Evolutionary conservation across 2,329 filamentous ascomycete genomes (phyloP).

Genomic region (Bipolaris victoriae): DNA sequence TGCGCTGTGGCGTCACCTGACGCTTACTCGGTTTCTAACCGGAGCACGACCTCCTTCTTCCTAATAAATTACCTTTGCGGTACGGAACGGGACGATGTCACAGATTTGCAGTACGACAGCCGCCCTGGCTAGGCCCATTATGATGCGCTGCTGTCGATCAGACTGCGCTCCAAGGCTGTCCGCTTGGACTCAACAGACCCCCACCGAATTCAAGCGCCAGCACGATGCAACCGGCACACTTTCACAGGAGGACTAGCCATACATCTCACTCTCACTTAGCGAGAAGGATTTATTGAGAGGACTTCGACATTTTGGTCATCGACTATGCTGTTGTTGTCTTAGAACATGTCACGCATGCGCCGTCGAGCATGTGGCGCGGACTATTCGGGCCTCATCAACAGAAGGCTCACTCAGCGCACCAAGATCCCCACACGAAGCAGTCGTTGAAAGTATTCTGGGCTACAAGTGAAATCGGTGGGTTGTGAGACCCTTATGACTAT

Average conservation of each 20-base stretch:
- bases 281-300: background rate
- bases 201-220: background rate
- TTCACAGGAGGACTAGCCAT: background rate
- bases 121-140: background rate
- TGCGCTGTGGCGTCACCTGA: conserved; percentile 1
- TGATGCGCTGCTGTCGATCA: background rate
- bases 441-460: background rate
- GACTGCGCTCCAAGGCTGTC: background rate
- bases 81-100: background rate
- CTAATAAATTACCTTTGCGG: background rate
- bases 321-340: conserved; percentile 5
- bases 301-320: background rate
- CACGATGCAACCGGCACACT: background rate
- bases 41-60: background rate
- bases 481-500: conserved; percentile 2
- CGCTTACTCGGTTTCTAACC: background rate
- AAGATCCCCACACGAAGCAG: background rate
- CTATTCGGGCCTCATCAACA: background rate
- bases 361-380: conserved; percentile 6
- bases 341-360: conserved; percentile 9
- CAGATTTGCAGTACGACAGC: background rate
- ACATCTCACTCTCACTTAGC: background rate
- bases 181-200: background rate
- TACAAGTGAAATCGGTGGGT: background rate
- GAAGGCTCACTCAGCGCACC: background rate